Conservation (phyloP, 2,329 filamentous ascomycete genomes). For the Aureobasidium pullulans region DNA sequence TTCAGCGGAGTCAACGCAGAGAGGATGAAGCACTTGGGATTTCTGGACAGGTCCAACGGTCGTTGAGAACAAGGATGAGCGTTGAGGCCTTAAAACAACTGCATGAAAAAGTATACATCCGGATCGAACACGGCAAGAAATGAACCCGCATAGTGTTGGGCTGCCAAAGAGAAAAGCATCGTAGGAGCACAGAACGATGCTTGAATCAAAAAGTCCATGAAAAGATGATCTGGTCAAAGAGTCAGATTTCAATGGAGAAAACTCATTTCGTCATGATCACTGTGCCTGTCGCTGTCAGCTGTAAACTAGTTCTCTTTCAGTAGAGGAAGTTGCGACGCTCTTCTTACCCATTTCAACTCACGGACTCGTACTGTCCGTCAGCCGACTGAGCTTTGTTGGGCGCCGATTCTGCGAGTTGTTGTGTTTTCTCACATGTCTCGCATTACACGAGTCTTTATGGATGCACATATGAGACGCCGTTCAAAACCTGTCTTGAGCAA, state of each 20-base stretch:
- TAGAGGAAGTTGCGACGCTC: not conserved
- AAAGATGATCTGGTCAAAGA: not conserved
- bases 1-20: constrained; percentile 30
- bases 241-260: not conserved
- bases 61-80: not conserved
- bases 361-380: not conserved
- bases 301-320: too few relatives aligned
- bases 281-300: not conserved
- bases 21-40: constrained; percentile 27
- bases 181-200: not conserved
- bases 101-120: not conserved
- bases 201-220: not conserved
- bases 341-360: not conserved
- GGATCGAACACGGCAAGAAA: not conserved
- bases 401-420: not conserved
- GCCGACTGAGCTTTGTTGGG: not conserved
- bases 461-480: too few relatives aligned
- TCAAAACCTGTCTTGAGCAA: too few relatives aligned
- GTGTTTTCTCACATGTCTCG: not conserved
- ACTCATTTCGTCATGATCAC: not conserved
- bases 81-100: not conserved
- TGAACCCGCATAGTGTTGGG: not conserved
- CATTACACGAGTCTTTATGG: too few relatives aligned
- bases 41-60: constrained; percentile 18
- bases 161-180: not conserved